Evolutionary conservation across 108 stramenopile genomes (phyloP), one percentile per base, ranked within the genome.

Genomic region (Cyclotella choctawhatcheeana): DNA sequence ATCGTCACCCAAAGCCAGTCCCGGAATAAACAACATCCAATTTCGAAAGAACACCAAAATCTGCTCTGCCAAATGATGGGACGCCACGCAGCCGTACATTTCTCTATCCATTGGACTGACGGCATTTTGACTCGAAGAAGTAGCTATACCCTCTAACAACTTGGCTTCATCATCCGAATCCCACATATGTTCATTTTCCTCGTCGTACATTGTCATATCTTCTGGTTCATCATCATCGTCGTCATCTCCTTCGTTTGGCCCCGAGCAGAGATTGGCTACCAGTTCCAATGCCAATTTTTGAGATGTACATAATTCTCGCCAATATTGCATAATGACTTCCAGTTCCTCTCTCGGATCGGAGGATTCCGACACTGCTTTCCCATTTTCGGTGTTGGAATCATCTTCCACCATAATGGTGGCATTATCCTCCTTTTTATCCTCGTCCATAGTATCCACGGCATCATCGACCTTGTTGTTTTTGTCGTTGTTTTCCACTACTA

Each of bases 261-360:
- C 59, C 34, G 76, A 66, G 31, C 56, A 72, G 6, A 91, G 51
- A 64, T 92, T 92, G 26, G 88, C 85, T 2, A 82, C 51, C 30
- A 92, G 47, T 61, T 92, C 90, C 58, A 92, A 56, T 30, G 85
- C 77, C 58, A 92, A 53, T 67, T 86, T 82, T 17, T 85, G 58
- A 18, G 84, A 83, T 47, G 66, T 50, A 5, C 81, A 69, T 2
- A 63, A 29, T 17, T 66, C 71, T 53, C 70, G 76, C 88, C 88
- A 89, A 16, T 64, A 53, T 20, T 62, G 33, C 25, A 82, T 22
- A 14, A 84, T 79, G 12, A 64, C 54, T 27, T 85, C 83, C 58
- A 87, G 59, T 45, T 67, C 68, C 35, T 29, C 29, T 37, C 58
- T 32, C 31, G 47, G 44, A 40, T 69, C 45, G 8, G n/a, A n/a